phyloP scores from a whole-genome alignment of 768 basidiomycete genomes.

The Cytidiella melzeri region DNA sequence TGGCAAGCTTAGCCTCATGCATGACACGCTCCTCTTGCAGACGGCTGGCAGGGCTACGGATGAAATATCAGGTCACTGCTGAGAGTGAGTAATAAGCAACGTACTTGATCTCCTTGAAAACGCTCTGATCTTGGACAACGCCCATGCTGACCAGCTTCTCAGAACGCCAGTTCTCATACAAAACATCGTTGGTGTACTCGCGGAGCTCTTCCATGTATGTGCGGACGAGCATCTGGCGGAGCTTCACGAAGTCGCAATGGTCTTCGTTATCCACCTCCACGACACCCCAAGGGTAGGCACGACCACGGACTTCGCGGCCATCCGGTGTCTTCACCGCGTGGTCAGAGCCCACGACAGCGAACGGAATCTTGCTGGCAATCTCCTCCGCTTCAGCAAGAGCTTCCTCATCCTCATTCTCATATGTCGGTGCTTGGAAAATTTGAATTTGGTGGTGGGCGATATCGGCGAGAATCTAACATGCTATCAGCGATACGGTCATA shows the following conservation, averaged over 20 bases:
- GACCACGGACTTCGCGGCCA: constrained; percentile 90
- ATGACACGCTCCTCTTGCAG: constrained; percentile 93
- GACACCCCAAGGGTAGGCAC: constrained; percentile 96
- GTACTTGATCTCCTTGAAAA: constrained; percentile 99
- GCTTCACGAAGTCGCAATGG: constrained; percentile 99
- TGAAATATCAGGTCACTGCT: constrained; percentile 5
- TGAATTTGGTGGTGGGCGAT: constrained; percentile 94
- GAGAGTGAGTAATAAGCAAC: constrained; percentile 25
- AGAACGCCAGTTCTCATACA: constrained; percentile 98
- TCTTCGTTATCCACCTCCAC: constrained; percentile 99
- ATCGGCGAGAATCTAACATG: constrained; percentile 75
- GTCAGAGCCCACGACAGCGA: constrained; percentile 96
- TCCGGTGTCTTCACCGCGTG: constrained; percentile 74
- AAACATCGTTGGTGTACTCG: constrained; percentile 91
- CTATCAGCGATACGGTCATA: neutral
- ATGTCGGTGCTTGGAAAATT: constrained; percentile 96
- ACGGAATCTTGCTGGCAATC: constrained; percentile 97
- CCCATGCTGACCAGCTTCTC: constrained; percentile 97
- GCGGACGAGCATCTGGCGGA: constrained; percentile 97
- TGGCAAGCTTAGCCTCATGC: constrained; percentile 95
- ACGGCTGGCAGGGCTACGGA: constrained; percentile 82
- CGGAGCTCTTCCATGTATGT: constrained; percentile 99
- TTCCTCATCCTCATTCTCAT: constrained; percentile 98
- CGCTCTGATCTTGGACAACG: constrained; percentile 92
- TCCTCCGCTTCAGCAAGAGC: constrained; percentile 96